A percentile compares a stretch with the other conserved stretches of the same genome.
These are phyloP conservation scores for Colletotrichum agaves DNA, from an alignment of 2,329 filamentous ascomycete species.

Conservation along the genomic window DNA sequence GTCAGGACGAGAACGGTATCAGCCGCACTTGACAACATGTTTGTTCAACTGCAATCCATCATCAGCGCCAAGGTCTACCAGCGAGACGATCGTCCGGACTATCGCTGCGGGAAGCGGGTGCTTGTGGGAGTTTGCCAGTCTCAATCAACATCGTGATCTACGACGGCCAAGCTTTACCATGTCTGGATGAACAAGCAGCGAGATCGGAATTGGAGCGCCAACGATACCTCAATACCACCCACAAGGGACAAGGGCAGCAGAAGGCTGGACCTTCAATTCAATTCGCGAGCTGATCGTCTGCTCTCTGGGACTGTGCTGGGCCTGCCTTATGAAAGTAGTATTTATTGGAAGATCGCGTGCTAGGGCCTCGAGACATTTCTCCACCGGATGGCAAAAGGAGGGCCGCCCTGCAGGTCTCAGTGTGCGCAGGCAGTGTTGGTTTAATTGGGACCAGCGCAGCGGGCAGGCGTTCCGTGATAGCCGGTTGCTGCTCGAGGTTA, in stretches of 20 bases:
- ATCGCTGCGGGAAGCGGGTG: conserved; percentile 30
- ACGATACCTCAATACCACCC: conserved; percentile 33
- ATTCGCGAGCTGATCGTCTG: conserved; percentile 38
- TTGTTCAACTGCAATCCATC: conserved; percentile 57
- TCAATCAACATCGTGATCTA: conserved; percentile 47
- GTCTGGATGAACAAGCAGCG: conserved; percentile 57
- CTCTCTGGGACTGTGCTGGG: conserved; percentile 7
- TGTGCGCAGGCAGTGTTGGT: conserved; percentile 11
- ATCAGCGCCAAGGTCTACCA: conserved; percentile 59
- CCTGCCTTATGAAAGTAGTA: conserved; percentile 14
- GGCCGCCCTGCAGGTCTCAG: background rate
- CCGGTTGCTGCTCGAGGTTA: background rate
- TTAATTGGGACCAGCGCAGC: conserved; percentile 20
- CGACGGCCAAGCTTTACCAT: conserved; percentile 63
- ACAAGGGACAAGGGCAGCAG: conserved; percentile 39
- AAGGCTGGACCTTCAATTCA: conserved; percentile 38
- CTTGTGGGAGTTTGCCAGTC: conserved; percentile 41
- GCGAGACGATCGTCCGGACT: conserved; percentile 55
- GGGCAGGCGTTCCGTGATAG: conserved; percentile 17
- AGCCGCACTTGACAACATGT: conserved; percentile 68
- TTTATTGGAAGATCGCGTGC: background rate
- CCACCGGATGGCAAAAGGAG: conserved; percentile 4
- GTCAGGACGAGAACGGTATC: conserved; percentile 72
- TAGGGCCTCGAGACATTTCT: background rate
- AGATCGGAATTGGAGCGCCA: conserved; percentile 52